Evolutionary conservation across 495 filamentous ascomycete genomes (phyloP).

Genomic region (Penicillium maclennaniae): DNA sequence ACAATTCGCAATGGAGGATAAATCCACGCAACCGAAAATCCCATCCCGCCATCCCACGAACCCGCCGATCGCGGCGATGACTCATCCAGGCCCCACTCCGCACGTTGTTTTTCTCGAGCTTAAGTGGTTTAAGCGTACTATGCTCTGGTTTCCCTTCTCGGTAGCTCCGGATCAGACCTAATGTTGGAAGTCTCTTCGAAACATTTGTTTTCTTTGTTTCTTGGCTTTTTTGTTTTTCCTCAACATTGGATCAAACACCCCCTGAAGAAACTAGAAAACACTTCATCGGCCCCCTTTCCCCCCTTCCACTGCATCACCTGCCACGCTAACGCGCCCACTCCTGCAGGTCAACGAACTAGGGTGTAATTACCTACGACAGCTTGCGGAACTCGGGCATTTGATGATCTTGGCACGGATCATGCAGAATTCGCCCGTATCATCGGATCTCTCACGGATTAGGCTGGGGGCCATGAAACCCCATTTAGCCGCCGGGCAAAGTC

Average conservation of each 20-base stretch:
- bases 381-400: constrained; percentile 11
- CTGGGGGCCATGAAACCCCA: background rate
- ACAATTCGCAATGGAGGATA: background rate
- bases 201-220: too few species aligned
- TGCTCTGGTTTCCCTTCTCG: background rate
- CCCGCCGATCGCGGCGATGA: constrained; percentile 13
- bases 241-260: too few species aligned
- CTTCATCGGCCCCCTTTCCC: too few species aligned
- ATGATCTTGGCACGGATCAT: constrained; percentile 17
- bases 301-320: background rate
- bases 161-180: background rate
- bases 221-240: too few species aligned
- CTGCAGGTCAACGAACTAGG: background rate
- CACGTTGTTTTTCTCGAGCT: background rate
- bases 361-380: constrained; percentile 14
- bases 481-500: constrained; percentile 10
- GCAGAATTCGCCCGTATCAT: background rate
- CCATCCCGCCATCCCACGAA: constrained; percentile 1
- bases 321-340: constrained; percentile 9
- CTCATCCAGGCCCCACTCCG: constrained; percentile 7
- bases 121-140: background rate
- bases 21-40: background rate
- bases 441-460: background rate
- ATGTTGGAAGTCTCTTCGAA: too few species aligned
- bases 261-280: background rate